Percentiles rank a stretch among this genome's conserved stretches.
phyloP scores from a whole-genome alignment of 805 yeast genomes.

The Metschnikowia lachancei region DNA sequence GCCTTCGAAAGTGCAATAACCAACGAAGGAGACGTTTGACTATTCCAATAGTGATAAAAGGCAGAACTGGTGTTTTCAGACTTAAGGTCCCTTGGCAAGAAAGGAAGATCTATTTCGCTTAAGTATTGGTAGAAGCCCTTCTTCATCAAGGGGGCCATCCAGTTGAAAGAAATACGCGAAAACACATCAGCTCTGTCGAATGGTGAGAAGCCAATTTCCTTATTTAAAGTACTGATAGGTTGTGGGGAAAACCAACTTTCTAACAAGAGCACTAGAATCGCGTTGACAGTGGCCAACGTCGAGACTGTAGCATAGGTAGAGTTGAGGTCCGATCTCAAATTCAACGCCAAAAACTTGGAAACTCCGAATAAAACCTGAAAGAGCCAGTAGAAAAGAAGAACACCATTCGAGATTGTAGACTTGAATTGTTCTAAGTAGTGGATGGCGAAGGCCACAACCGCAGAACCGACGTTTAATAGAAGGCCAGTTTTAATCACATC shows the following conservation, averaged over 20 bases:
- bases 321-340: conserved; percentile 33
- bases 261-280: conserved; percentile 40
- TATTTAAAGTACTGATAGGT: conserved; percentile 13
- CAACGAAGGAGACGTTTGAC: conserved; percentile 54
- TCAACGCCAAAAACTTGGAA: conserved; percentile 42
- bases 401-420: conserved; percentile 61
- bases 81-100: conserved; percentile 65
- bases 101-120: conserved; percentile 67
- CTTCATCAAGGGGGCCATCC: conserved; percentile 87
- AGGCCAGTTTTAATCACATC: conserved; percentile 28
- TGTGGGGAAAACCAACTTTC: conserved; percentile 43
- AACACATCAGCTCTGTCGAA: conserved; percentile 50
- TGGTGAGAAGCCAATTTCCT: conserved; percentile 15
- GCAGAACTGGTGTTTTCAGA: conserved; percentile 49
- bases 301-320: conserved; percentile 25
- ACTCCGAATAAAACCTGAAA: conserved; percentile 48
- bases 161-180: conserved; percentile 73
- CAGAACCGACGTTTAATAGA: conserved; percentile 36
- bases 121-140: conserved; percentile 66
- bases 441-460: conserved; percentile 51
- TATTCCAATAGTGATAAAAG: conserved; percentile 60
- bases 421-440: conserved; percentile 74
- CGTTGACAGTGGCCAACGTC: conserved; percentile 36
- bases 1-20: conserved; percentile 60
- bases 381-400: conserved; percentile 75